Evolutionary conservation across 257 asterid species (phyloP), one percentile per base, ranked within the genome.

Genomic region (Solanum chmielewskii): DNA sequence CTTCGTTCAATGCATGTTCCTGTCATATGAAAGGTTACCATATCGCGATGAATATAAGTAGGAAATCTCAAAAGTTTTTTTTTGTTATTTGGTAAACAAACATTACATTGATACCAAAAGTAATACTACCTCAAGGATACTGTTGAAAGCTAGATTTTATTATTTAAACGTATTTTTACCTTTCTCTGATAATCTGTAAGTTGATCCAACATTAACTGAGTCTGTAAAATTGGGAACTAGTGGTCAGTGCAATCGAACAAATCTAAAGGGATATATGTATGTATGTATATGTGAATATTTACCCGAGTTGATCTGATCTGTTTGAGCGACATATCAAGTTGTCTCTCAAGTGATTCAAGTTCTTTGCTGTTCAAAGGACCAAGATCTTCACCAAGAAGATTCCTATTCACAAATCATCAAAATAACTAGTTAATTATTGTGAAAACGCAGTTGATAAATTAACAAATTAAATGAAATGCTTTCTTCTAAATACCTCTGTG

Each of bases 361-460:
- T 97, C 99, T 92, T 94, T 95, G 95, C 98, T 94, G 94, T 93
- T 97, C 90, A 95, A 86, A 88, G 98, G 98, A 35, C 98, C 98
- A 88, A 97, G 99, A 90, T 97, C 99, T 90, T 95, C 99, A 74
- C 99, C 99, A 86, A 96, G 96, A 86, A 97, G 98, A 85, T 97
- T 96, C 92, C 99, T 97, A 86, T 3, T 64, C 25, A 44, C 71
- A 49, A 77, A 52, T 23, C 29, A 84, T 29, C n/a, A 21, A 18
- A 84, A 86, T 37, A 62, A 18, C 13, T 64, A 44, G n/a, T 52
- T 52, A 52, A 2, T 60, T 14, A 23, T 31, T 25, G 64, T 52
- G 13, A 75, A 11, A 75, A 41, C 56, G 7, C 81, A 77, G 11
- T 56, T 78, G 41, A 14, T 15, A 78, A 25, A 78, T 74, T 27